Percentiles rank a stretch among this genome's conserved stretches.
Evolutionary conservation across 148 eudicot species (phyloP).

Genomic region (Vaccinium myrtillus): DNA sequence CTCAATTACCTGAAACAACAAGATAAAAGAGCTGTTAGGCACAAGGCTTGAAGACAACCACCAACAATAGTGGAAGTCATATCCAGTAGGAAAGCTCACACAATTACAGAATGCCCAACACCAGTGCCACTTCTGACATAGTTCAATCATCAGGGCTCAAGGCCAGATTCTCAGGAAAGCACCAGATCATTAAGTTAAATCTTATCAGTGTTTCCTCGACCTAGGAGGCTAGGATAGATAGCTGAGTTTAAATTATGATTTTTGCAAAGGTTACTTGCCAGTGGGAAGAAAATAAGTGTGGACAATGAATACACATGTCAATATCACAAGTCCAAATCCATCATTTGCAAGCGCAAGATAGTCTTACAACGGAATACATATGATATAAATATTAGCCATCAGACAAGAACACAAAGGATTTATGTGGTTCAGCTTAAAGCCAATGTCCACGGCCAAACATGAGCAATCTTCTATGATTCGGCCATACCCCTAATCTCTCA

Average conservation of each 20-base stretch:
- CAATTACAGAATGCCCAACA: neutral
- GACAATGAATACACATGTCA: neutral
- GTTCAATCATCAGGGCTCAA: neutral
- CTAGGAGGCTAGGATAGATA: neutral
- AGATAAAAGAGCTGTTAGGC: neutral
- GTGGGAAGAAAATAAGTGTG: neutral
- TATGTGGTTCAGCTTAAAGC: neutral
- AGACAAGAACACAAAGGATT: neutral
- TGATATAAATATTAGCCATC: no score
- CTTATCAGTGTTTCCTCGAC: neutral
- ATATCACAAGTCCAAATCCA: neutral
- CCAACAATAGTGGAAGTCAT: neutral
- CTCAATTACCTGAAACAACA: conserved; percentile 59
- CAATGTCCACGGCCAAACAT: neutral
- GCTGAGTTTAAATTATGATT: neutral
- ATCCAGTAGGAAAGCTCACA: neutral
- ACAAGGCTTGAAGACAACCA: neutral
- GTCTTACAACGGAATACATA: no score
- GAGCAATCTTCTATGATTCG: neutral
- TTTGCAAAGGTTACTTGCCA: neutral
- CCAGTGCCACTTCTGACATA: neutral
- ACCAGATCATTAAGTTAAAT: neutral
- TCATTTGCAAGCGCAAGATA: no score
- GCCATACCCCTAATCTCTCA: neutral
- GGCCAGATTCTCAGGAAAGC: conserved; percentile 9